Evolutionary conservation across 768 basidiomycete species (phyloP).

Genomic region (Lentinula detonsa): DNA sequence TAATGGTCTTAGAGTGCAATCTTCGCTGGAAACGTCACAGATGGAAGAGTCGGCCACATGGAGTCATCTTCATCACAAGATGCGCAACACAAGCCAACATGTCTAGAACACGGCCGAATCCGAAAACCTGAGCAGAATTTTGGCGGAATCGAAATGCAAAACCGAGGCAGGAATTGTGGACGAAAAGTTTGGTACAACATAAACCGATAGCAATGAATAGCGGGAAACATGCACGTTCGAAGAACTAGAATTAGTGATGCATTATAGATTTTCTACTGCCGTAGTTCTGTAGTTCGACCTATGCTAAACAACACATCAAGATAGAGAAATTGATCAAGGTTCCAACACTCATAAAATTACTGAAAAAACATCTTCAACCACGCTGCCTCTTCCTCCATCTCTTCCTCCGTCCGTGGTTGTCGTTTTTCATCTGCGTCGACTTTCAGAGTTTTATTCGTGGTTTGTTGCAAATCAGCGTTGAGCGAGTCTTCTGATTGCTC

Average conservation of each 20-base stretch:
- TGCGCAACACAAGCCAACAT: neutral
- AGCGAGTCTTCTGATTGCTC: conserved; percentile 59
- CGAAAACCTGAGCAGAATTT: no score
- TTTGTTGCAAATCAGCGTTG: conserved; percentile 26
- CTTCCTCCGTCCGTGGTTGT: conserved; percentile 52
- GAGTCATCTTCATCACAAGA: neutral
- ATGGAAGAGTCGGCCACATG: neutral
- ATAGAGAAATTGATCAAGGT: neutral
- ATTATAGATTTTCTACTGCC: neutral
- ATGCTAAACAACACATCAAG: no score
- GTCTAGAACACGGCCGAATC: neutral
- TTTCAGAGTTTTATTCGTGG: conserved; percentile 28
- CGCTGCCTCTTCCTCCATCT: conserved; percentile 76
- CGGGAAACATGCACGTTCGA: neutral
- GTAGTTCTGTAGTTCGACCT: neutral
- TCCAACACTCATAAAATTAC: neutral
- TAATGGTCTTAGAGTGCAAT: neutral
- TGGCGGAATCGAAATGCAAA: no score
- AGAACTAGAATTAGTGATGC: neutral
- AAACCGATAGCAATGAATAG: no score
- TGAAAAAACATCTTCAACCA: conserved; percentile 60
- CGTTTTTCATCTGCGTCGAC: conserved; percentile 72
- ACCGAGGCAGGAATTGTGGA: no score
- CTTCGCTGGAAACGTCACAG: neutral
- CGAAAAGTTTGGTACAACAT: no score